A percentile compares a stretch with the other conserved stretches of the same genome.
phyloP scores from a whole-genome alignment of 2,329 filamentous ascomycete species.

The Allantophomopsis lycopodina region DNA sequence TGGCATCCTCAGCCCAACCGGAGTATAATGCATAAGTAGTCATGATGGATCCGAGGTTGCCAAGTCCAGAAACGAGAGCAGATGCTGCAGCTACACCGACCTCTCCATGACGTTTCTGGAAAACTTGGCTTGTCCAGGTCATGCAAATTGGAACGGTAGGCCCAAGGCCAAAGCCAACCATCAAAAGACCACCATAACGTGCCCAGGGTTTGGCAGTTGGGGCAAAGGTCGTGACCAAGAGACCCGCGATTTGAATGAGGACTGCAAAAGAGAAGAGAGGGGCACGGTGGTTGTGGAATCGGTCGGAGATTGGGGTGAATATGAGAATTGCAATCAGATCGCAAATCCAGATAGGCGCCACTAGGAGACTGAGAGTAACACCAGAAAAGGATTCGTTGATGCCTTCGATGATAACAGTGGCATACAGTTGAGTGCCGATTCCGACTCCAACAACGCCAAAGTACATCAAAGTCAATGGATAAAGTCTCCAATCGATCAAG shows the following conservation, averaged over 20 bases:
- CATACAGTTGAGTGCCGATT: slow-evolving; percentile 80
- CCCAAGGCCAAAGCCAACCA: slow-evolving; percentile 82
- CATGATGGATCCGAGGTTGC: slow-evolving; percentile 73
- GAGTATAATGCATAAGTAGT: slow-evolving; percentile 85
- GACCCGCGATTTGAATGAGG: slow-evolving; percentile 67
- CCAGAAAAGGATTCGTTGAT: slow-evolving; percentile 63
- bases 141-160: slow-evolving; percentile 88
- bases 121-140: slow-evolving; percentile 86
- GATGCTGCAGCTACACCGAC: slow-evolving; percentile 80
- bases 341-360: slow-evolving; percentile 90
- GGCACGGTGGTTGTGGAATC: slow-evolving; percentile 68
- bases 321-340: slow-evolving; percentile 79
- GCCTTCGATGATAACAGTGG: slow-evolving; percentile 69
- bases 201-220: slow-evolving; percentile 57
- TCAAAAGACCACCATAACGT: slow-evolving; percentile 75
- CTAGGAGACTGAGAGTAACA: slow-evolving; percentile 67
- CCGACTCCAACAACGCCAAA: slow-evolving; percentile 89
- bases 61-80: slow-evolving; percentile 74
- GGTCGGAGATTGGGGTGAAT: slow-evolving; percentile 73
- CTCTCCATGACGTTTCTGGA: slow-evolving; percentile 79
- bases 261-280: slow-evolving; percentile 69
- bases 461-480: slow-evolving; percentile 82
- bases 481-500: slow-evolving; percentile 75
- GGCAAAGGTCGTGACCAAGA: slow-evolving; percentile 68
- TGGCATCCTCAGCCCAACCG: slow-evolving; percentile 68